phyloP scores from a whole-genome alignment of 1,284 basidiomycete species.

The Boletus sp. region DNA sequence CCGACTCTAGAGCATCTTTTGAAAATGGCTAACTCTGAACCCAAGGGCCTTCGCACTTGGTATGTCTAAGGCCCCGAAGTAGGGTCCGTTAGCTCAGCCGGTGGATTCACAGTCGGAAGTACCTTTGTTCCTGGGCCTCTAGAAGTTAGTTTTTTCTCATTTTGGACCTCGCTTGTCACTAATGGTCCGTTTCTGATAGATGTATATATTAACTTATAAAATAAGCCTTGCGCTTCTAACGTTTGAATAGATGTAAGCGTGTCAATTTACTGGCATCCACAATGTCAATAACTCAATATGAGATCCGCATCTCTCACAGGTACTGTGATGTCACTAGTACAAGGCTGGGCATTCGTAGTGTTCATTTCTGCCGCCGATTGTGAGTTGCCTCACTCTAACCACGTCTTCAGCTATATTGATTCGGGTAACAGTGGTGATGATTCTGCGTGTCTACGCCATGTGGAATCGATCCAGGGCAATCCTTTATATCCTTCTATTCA shows the following conservation, averaged over 20 bases:
- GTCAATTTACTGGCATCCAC: no score
- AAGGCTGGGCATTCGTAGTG: not conserved
- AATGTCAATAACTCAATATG: not conserved
- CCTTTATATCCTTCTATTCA: not conserved
- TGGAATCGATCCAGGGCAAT: constrained; percentile 12
- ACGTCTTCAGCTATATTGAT: not conserved
- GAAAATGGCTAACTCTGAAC: not conserved
- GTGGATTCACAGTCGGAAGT: not conserved
- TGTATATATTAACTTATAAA: not conserved
- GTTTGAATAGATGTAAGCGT: not conserved
- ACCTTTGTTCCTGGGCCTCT: not conserved
- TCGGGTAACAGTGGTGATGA: not conserved
- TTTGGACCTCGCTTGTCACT: not conserved
- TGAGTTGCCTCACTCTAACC: not conserved
- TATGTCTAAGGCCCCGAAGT: not conserved
- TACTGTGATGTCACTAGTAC: not conserved
- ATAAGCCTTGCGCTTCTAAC: not conserved
- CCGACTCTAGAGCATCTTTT: no score
- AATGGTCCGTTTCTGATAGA: not conserved
- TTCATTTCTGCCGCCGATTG: not conserved
- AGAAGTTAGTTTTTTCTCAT: not conserved
- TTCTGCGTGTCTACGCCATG: constrained; percentile 15
- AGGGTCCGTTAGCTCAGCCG: not conserved
- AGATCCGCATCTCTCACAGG: not conserved
- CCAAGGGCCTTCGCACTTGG: not conserved